Evolutionary conservation across 2,329 filamentous ascomycete species (phyloP).

Genomic region (Pseudocercospora pini-densiflorae): DNA sequence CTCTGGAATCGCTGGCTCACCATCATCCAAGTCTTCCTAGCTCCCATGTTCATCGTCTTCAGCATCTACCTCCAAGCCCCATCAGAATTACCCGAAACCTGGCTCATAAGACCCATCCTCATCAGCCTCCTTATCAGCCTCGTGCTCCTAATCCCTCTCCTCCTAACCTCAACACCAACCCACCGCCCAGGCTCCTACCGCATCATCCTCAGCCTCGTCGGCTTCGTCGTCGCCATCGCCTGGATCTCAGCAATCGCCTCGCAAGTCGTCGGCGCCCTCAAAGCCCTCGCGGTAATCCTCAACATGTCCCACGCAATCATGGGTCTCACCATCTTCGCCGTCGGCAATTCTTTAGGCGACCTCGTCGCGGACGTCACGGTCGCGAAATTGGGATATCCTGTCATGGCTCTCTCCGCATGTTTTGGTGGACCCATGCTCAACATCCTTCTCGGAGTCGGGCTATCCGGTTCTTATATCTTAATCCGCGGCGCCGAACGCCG

Average conservation of each 20-base stretch:
- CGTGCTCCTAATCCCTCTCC: slow-evolving; percentile 66
- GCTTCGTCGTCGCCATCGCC: slow-evolving; percentile 87
- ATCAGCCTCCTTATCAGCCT: slow-evolving; percentile 61
- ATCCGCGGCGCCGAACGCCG: slow-evolving; percentile 69
- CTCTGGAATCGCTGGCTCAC: slow-evolving; percentile 93
- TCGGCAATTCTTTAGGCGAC: slow-evolving; percentile 93
- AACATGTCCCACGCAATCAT: slow-evolving; percentile 94
- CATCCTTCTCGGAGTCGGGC: slow-evolving; percentile 91
- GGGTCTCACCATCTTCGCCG: slow-evolving; percentile 92
- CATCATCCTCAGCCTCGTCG: slow-evolving; percentile 80
- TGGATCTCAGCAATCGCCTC: slow-evolving; percentile 97
- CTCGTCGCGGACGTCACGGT: slow-evolving; percentile 94
- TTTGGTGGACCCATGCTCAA: slow-evolving; percentile 99
- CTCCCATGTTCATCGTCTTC: slow-evolving; percentile 79
- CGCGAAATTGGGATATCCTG: slow-evolving; percentile 87
- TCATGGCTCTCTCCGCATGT: slow-evolving; percentile 94
- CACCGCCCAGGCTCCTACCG: slow-evolving; percentile 71
- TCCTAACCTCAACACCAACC: slow-evolving; percentile 70
- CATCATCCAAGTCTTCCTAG: slow-evolving; percentile 81
- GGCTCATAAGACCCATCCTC: slow-evolving; percentile 60
- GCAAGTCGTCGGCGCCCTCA: slow-evolving; percentile 93
- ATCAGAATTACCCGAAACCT: slow-evolving; percentile 56
- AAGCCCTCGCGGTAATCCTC: slow-evolving; percentile 88
- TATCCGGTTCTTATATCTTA: slow-evolving; percentile 88
- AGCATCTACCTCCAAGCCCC: slow-evolving; percentile 58